phyloP scores from a whole-genome alignment of 495 filamentous ascomycete species.

The Neurospora sp. region DNA sequence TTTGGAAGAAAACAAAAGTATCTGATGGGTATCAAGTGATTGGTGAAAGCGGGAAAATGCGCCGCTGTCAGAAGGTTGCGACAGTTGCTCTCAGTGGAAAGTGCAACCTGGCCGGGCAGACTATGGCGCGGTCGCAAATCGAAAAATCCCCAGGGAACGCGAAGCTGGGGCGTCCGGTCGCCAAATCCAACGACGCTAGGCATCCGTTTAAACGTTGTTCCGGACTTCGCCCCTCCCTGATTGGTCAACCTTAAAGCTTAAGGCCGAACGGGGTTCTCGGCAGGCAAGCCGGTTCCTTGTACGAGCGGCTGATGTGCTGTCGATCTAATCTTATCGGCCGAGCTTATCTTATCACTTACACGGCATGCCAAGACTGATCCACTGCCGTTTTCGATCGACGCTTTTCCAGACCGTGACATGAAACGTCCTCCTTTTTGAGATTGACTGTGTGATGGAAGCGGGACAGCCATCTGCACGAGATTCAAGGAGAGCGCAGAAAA shows the following conservation, averaged over 20 bases:
- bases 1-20: neutral
- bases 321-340: slow-evolving; percentile 2
- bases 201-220: slow-evolving; percentile 11
- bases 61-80: neutral
- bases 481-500: neutral
- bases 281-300: neutral
- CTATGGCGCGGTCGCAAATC: slow-evolving; percentile 8
- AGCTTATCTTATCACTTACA: slow-evolving; percentile 5
- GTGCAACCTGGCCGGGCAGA: neutral
- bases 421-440: neutral
- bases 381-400: neutral
- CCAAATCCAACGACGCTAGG: slow-evolving; percentile 25
- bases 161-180: slow-evolving; percentile 18
- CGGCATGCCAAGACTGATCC: neutral
- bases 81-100: slow-evolving; percentile 1
- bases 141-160: slow-evolving; percentile 20
- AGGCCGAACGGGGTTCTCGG: neutral
- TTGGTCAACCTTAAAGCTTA: neutral
- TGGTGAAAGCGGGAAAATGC: neutral
- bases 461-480: neutral
- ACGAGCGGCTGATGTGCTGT: neutral
- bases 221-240: neutral
- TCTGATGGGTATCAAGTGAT: neutral
- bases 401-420: neutral
- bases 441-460: neutral